Conservation (phyloP, 805 yeast species). For the Starmera amethionina region DNA sequence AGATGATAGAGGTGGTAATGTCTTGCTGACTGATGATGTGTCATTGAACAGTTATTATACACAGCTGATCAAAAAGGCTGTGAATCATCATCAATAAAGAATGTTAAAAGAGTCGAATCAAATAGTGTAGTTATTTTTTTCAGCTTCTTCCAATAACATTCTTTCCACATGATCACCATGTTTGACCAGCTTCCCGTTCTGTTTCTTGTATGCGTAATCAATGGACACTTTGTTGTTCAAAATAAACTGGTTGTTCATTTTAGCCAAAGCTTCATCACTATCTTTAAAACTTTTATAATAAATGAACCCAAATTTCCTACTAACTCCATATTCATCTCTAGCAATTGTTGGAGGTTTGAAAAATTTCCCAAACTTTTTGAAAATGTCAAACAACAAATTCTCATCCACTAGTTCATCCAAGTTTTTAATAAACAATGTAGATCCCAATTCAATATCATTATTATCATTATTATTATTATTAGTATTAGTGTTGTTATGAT, state of each 20-base stretch:
- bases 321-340: slow-evolving; percentile 36
- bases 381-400: slow-evolving; percentile 35
- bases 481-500: slow-evolving; percentile 9
- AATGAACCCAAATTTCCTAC: slow-evolving; percentile 60
- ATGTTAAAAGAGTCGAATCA: not conserved
- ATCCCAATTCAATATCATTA: slow-evolving; percentile 38
- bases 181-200: slow-evolving; percentile 35
- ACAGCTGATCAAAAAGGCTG: not conserved
- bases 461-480: slow-evolving; percentile 10
- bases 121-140: slow-evolving; percentile 24
- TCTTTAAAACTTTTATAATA: slow-evolving; percentile 53
- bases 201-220: slow-evolving; percentile 63
- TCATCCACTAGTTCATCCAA: slow-evolving; percentile 60
- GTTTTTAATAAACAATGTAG: slow-evolving; percentile 61
- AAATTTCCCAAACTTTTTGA: slow-evolving; percentile 60
- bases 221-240: slow-evolving; percentile 56
- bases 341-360: slow-evolving; percentile 38
- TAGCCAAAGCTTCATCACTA: slow-evolving; percentile 62
- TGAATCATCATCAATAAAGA: not conserved
- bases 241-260: slow-evolving; percentile 58
- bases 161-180: slow-evolving; percentile 83
- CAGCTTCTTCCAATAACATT: slow-evolving; percentile 54
- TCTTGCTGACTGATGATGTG: slow-evolving; percentile 8
- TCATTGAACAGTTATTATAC: slow-evolving; percentile 8
- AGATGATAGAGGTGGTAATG: slow-evolving; percentile 65